Evolutionary conservation across 805 yeast species (phyloP), one percentile per base, ranked within the genome.

Genomic region (Kodamaea kaohsiungensis): DNA sequence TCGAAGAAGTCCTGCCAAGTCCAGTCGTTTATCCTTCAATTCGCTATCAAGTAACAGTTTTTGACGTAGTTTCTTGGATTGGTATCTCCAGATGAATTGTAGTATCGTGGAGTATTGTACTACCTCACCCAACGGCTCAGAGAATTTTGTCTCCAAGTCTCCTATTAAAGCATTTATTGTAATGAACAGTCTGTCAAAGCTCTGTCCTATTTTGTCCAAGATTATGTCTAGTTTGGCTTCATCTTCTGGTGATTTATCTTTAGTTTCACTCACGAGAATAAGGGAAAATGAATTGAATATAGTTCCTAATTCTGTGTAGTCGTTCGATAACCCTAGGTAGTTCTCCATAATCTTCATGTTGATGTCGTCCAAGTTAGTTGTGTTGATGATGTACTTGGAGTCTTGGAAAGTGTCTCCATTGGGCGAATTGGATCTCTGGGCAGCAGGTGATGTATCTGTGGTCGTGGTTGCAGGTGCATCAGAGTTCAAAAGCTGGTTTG

Each of bases 201-300:
- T 87, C 63, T 89, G 91, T 1, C 98, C 98, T 27, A 91, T 82
- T 57, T 85, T 84, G 65, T 95, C 98, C 56, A 90, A 65, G 1
- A 75, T 61, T 9, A 72, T 53, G 55, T 70, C 69, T 16, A 73
- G 55, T 49, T 71, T 71, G 6, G 61, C 60, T 16, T 67, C 70
- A 5, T 65, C 66, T 9, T 55, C 52, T 15, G 58, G 59, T 10
- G 47, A 25, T 27, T 64, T 60, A 7, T 60, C 56, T 48, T 65
- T 64, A n/a, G 63, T 60, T 27, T 51, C 53, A 1, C 73, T 58
- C 1, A 72, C 65, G 19, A 74, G 56, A 8, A 85, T 76, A 2
- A 84, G 64, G 1, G 95, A 82, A 50, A 85, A 71, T 1, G 82
- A 68, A 57, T 82, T 83, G 61, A 81, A 76, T 5, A 72, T 75